Base-by-base conservation (phyloP, 768 basidiomycete genomes). In the Kwoniella pini region DNA sequence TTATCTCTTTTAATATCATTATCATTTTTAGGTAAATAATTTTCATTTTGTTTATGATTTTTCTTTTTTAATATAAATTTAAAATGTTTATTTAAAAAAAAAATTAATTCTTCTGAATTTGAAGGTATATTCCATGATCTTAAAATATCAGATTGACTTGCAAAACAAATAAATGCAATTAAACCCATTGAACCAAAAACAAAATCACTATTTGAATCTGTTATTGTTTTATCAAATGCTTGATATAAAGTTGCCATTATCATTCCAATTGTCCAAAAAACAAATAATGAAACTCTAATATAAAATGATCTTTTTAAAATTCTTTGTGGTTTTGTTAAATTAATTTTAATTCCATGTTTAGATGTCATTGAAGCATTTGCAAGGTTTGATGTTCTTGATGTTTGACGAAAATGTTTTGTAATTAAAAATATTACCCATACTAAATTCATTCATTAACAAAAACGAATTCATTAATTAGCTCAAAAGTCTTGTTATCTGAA, bases 241-340 rank as follows among this genome's bases (percentile, higher is more conserved):
- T 60, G 58, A 53, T 60, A 60, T 5, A 60, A 31, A 17, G 58
- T 53, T 1, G 50, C 48, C n/a, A 28, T 39, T 6, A 60, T 60
- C 50, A 60, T 60, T 15, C 24, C 40, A 40, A 60, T 43, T 10
- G 58, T 60, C 58, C 58, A 60, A 22, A 45, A 52, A 2, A 60
- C 50, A 24, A 60, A 60, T 17, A 60, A 39, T 9, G 50, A 27
- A 3, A 60, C 51, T n/a, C 58, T 13, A 6, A 60, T 36, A n/a
- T 51, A 60, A 33, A 60, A 60, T 19, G 40, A 57, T 40, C 33
- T 30, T 33, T 49, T 57, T 10, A 42, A 19, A 13, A 42, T 13
- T 6, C 40, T 10, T 19, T 42, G 40, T 11, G 40, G 40, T 11
- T 19, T 10, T 6, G 40, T 42, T 10, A 42, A 6, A 19, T 42